These are phyloP conservation scores for Malus hybrid DNA, from an alignment of 331 rosid species.

Conservation along the genomic window DNA sequence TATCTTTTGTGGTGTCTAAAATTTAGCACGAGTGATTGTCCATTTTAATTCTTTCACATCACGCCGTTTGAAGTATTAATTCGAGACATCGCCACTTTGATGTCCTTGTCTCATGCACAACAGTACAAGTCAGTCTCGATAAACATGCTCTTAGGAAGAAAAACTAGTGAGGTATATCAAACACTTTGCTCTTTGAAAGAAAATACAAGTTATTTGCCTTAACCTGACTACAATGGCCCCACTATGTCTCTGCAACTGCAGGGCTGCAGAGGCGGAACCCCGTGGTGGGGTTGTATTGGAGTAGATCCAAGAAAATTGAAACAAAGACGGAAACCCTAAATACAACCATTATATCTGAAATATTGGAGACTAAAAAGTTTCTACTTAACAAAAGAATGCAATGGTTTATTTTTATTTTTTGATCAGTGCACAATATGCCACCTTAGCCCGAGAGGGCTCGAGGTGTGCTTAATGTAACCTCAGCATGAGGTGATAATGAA, in stretches of 20 bases:
- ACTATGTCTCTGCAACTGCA: not conserved
- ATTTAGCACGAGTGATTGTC: rapidly evolving
- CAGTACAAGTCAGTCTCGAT: too few species aligned
- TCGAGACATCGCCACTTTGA: too few species aligned
- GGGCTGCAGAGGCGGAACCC: not conserved
- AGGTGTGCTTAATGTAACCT: too few species aligned
- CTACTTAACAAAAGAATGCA: not conserved
- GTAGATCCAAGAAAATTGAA: not conserved
- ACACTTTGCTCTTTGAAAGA: not conserved
- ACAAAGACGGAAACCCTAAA: not conserved
- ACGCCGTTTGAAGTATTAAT: too few species aligned
- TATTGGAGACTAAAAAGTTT: not conserved
- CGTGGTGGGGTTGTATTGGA: not conserved
- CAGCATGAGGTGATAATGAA: too few species aligned
- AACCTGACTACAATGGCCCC: not conserved
- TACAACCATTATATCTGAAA: not conserved
- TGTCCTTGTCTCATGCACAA: too few species aligned
- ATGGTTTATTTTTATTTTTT: not conserved
- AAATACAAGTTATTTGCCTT: not conserved
- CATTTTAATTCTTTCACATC: too few species aligned
- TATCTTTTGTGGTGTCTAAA: too few species aligned
- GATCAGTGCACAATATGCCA: too few species aligned
- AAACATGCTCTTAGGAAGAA: too few species aligned
- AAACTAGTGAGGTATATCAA: too few species aligned
- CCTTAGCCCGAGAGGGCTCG: too few species aligned